phyloP scores from a whole-genome alignment of 257 asterid species.

The Galeopsis tetrahit region DNA sequence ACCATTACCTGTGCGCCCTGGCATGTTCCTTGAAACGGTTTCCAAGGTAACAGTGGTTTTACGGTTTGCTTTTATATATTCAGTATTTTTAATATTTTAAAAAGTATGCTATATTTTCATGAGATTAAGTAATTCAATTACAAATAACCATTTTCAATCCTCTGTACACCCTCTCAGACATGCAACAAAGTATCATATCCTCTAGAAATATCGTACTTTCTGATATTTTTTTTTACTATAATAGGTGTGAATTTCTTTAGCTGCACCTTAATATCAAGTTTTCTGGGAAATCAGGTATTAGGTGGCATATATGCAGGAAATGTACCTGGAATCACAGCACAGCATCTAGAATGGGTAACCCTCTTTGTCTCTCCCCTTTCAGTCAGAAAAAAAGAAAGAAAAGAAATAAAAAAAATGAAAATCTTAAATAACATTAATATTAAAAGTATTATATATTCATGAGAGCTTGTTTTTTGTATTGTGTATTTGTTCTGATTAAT shows the following conservation, averaged over 20 bases:
- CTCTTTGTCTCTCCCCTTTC: constrained; percentile 22
- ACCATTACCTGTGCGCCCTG: constrained; percentile 93
- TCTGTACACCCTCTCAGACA: neutral
- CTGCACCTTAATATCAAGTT: constrained; percentile 28
- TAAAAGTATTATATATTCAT: constrained; percentile 1
- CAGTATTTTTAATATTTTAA: constrained; percentile 8
- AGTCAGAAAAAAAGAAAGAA: neutral
- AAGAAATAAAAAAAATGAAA: neutral
- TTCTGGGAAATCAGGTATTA: constrained; percentile 63
- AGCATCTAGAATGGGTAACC: constrained; percentile 91
- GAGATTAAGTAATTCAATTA: constrained; percentile 2
- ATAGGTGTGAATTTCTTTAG: constrained; percentile 4
- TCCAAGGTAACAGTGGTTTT: constrained; percentile 69
- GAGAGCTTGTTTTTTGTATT: constrained; percentile 14
- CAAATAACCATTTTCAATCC: neutral
- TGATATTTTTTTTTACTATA: neutral
- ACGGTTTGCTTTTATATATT: neutral
- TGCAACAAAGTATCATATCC: neutral
- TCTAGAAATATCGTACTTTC: constrained; percentile 13
- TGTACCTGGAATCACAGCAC: constrained; percentile 83
- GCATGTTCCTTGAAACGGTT: constrained; percentile 98
- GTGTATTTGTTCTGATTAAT: neutral
- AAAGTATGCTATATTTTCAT: constrained; percentile 3
- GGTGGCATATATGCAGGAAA: constrained; percentile 90
- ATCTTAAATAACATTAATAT: neutral